A percentile compares a stretch with the other conserved stretches of the same genome.
Conservation (phyloP, 139 green algal genomes). For the Haematococcus sp. region DNA sequence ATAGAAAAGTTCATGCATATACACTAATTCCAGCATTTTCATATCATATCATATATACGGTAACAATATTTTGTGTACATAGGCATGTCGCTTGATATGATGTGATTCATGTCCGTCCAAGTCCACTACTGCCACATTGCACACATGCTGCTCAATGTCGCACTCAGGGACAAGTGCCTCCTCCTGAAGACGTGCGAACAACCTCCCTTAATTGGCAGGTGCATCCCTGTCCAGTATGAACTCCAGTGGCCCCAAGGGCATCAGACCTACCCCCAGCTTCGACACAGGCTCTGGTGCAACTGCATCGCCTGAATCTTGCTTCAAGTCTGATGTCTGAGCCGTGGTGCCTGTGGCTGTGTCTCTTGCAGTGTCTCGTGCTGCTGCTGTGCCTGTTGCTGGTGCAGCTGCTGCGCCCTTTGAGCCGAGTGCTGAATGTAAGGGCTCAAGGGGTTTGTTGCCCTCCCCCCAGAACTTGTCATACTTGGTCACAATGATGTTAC, state of each 20-base stretch:
- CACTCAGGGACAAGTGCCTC: too few relatives aligned
- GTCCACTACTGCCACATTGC: too few relatives aligned
- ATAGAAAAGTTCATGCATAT: too few relatives aligned
- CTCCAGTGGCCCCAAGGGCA: slow-evolving; percentile 33
- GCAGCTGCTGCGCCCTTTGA: background rate
- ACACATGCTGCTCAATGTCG: too few relatives aligned
- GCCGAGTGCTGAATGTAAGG: background rate
- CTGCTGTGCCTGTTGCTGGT: background rate
- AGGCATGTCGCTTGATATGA: too few relatives aligned
- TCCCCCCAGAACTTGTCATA: slow-evolving; percentile 44
- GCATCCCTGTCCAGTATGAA: slow-evolving; percentile 27
- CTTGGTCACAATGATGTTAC: slow-evolving; percentile 32
- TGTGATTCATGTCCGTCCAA: too few relatives aligned
- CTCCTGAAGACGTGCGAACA: too few relatives aligned
- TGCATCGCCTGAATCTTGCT: background rate
- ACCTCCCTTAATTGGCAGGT: background rate
- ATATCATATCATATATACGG: too few relatives aligned
- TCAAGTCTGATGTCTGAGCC: too few relatives aligned
- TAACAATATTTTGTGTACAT: too few relatives aligned
- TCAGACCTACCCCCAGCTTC: background rate
- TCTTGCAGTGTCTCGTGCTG: background rate
- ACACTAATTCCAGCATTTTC: too few relatives aligned
- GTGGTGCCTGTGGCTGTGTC: background rate
- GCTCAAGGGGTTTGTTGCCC: slow-evolving; percentile 8
- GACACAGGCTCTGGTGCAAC: background rate